Percentiles rank a stretch among this genome's conserved stretches.
Evolutionary conservation across 2,329 filamentous ascomycete genomes (phyloP).

Genomic region (Cryphonectria naterciae): DNA sequence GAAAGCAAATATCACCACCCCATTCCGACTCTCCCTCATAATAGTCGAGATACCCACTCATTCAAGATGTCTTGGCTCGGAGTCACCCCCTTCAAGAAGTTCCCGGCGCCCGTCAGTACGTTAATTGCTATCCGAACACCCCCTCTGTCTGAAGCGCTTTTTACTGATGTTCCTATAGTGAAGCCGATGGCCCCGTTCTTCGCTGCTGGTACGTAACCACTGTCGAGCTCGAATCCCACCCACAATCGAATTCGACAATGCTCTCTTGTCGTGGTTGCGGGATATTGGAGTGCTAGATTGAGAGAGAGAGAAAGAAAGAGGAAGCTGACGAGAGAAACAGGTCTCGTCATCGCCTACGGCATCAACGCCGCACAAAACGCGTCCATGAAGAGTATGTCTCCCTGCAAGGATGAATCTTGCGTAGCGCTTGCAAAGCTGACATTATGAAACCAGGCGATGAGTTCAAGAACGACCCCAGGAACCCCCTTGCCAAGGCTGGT

Average conservation of each 20-base stretch:
- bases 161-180: slow-evolving; percentile 60
- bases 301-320: slow-evolving; percentile 25
- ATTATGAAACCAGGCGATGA: slow-evolving; percentile 71
- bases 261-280: background rate
- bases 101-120: slow-evolving; percentile 77
- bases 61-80: slow-evolving; percentile 77
- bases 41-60: slow-evolving; percentile 43
- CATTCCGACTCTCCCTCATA: slow-evolving; percentile 40
- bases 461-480: slow-evolving; percentile 96
- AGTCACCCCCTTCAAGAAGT: slow-evolving; percentile 72
- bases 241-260: background rate
- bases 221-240: background rate
- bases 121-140: slow-evolving; percentile 44
- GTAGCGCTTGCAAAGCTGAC: slow-evolving; percentile 25
- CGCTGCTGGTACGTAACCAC: slow-evolving; percentile 76
- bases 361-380: slow-evolving; percentile 81
- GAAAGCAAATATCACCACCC: slow-evolving; percentile 38
- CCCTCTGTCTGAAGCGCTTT: slow-evolving; percentile 21
- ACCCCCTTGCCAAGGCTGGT: slow-evolving; percentile 63
- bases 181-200: slow-evolving; percentile 93
- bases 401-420: slow-evolving; percentile 2
- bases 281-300: background rate
- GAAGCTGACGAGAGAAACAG: slow-evolving; percentile 48
- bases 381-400: slow-evolving; percentile 72
- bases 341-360: slow-evolving; percentile 85